Base-by-base conservation (phyloP, 768 basidiomycete genomes). In the Suillus plorans region DNA sequence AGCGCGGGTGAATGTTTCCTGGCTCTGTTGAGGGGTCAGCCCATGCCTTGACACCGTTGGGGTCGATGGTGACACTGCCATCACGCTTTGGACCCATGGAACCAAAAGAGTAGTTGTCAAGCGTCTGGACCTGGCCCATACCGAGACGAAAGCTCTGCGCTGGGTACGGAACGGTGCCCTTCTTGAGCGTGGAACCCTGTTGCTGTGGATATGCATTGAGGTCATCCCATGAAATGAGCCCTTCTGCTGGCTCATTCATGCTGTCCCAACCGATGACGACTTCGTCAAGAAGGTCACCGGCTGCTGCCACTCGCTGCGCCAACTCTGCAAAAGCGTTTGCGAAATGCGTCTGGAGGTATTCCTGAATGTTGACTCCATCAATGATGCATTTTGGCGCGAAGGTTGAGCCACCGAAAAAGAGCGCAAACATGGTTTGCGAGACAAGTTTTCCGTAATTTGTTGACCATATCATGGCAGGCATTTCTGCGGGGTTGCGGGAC, bases 261-360 rank as follows among this genome's bases (percentile, higher is more conserved):
- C 89, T 90, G 73, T 99, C 97, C 97, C 97, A 99, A 0, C 97
- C 97, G 57, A 99, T 89, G 13, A 99, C 85, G 68, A 94, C 95
- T 47, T 88, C 87, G 37, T 99, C 95, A 25, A 92, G 74, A 44
- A 98, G 76, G 41, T 85, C 89, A 0, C 90, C 91, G 0, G 88
- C 89, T n/a, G 87, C 87, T 6, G 82, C 79, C 60, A 97, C 89
- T 42, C 85, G 82, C 73, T 94, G 89, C 0, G 91, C 94, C 34
- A 97, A 82, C 47, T 80, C 79, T 3, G 88, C 91, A 68, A 92
- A 85, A 0, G 95, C 94, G 18, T 81, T 83, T 66, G 92, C 87
- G 72, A 83, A 95, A 70, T 92, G 92, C 0, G 79, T 76, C 70
- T 94, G 91, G 1, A 97, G 84, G 70, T 87, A 98, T 64, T 95